These are phyloP conservation scores for Actinomortierella ambigua DNA, from an alignment of 371 early-diverging fungal genomes.

Conservation along the genomic window DNA sequence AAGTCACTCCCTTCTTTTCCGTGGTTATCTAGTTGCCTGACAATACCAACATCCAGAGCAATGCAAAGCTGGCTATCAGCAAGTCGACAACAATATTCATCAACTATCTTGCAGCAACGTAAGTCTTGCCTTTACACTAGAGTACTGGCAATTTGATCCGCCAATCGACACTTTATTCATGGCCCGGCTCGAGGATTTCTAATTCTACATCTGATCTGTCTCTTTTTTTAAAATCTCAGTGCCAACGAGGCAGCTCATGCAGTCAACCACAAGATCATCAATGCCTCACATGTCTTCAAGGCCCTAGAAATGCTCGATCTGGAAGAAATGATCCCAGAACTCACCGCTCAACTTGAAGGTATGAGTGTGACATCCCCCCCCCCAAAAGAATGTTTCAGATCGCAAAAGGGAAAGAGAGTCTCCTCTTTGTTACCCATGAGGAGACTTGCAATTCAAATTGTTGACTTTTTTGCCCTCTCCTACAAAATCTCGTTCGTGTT, in stretches of 20 bases:
- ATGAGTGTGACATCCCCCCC: neutral
- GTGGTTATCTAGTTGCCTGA: conserved; percentile 65
- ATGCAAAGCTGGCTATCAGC: conserved; percentile 64
- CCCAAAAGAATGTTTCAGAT: too few species aligned
- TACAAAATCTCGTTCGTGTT: too few species aligned
- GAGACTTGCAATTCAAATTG: neutral
- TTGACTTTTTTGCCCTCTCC: neutral
- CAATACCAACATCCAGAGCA: conserved; percentile 62
- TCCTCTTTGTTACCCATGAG: too few species aligned
- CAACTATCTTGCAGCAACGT: conserved; percentile 55
- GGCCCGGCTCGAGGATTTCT: too few species aligned
- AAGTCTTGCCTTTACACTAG: neutral
- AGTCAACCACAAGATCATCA: conserved; percentile 57
- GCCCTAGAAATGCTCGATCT: conserved; percentile 62
- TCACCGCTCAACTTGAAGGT: conserved; percentile 41
- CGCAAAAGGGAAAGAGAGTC: too few species aligned
- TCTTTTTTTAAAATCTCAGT: conserved; percentile 23
- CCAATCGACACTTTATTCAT: too few species aligned
- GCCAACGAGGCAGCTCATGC: conserved; percentile 59
- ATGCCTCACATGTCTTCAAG: conserved; percentile 56
- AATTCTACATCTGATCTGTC: neutral
- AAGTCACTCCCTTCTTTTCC: neutral
- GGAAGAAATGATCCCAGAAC: conserved; percentile 52
- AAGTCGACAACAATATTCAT: conserved; percentile 68
- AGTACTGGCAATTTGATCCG: neutral